Evolutionary conservation across 192 early-diverging fungal species (phyloP), one percentile per base, ranked within the genome.

Genomic region (Anaeromyces robustus): DNA sequence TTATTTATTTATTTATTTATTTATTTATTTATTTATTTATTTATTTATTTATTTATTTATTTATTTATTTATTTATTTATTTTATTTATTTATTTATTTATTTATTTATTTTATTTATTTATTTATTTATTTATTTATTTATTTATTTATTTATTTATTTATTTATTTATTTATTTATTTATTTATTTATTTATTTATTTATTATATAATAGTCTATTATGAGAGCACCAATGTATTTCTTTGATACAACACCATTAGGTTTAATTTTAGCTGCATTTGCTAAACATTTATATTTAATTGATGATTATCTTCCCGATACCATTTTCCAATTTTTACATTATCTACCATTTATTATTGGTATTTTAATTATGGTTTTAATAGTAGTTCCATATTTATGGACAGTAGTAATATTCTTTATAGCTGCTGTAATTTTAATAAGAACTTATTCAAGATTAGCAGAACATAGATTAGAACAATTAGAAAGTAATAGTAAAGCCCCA

Each of bases 371-470:
- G 31, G 88, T 89, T n/a, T 87, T 87, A 13, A 86, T 88, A 14
- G 84, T 93, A 29, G 86, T 94, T 19, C 90, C 91, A 16, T 92
- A 87, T 84, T 89, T 90, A 52, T 89, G 86, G 82, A 86, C 87
- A 13, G 84, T 89, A 43, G 86, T 87, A 2, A 80, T 91, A 30
- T 52, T 87, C 19, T 80, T 82, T n/a, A 79, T 89, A 77, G 84
- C 83, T 31, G 85, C 19, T 4, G 43, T 52, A 22, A 22, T 52
- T 52, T 3, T 52, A 16, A 52, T 52, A 4, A 52, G 43, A 52
- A 52, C 43, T 22, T 52, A 52, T 52, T 52, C 43, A 2, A 52
- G 43, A 52, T 52, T 52, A 52, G 0, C 43, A 22, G 43, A 52
- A 6, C 43, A 52, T 52, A 18, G 43, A 52, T 22, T 52, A 52